These are phyloP conservation scores for Debaryomyces sp. DNA, from an alignment of 1,139 yeast genomes.

Conservation along the genomic window DNA sequence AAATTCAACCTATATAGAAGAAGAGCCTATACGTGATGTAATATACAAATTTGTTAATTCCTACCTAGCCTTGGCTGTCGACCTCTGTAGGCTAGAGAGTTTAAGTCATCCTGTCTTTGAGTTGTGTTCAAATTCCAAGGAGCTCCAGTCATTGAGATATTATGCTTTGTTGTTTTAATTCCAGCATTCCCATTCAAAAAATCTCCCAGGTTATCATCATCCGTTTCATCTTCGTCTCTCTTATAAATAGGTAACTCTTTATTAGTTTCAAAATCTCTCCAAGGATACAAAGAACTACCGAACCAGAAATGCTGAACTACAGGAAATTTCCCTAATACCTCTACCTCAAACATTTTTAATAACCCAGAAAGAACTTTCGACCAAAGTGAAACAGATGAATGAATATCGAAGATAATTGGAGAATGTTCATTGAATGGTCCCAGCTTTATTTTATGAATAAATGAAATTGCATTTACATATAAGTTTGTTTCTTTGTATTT, in stretches of 20 bases:
- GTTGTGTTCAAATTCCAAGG: conserved; percentile 37
- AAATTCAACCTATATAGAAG: background rate
- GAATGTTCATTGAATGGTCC: conserved; percentile 90
- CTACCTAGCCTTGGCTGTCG: background rate
- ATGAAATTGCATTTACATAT: conserved; percentile 78
- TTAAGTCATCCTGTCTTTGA: background rate
- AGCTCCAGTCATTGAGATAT: conserved; percentile 41
- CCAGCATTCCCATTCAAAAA: conserved; percentile 21
- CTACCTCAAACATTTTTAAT: conserved; percentile 93
- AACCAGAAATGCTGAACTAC: conserved; percentile 94
- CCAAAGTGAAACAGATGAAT: conserved; percentile 72
- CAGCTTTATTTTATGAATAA: conserved; percentile 70
- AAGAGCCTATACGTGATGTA: background rate
- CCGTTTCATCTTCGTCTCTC: conserved; percentile 14
- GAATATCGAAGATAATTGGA: conserved; percentile 78
- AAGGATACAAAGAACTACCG: conserved; percentile 71
- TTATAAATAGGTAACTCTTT: conserved; percentile 29
- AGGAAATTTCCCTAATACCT: conserved; percentile 86
- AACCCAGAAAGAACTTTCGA: conserved; percentile 87
- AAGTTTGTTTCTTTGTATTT: conserved; percentile 51
- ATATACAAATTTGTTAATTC: background rate
- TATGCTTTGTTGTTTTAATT: conserved; percentile 27
- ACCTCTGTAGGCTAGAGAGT: background rate
- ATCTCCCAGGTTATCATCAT: conserved; percentile 2
- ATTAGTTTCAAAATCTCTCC: conserved; percentile 44